Conservation (phyloP, 2,329 filamentous ascomycete species). For the Aspergillus viridinutans region DNA sequence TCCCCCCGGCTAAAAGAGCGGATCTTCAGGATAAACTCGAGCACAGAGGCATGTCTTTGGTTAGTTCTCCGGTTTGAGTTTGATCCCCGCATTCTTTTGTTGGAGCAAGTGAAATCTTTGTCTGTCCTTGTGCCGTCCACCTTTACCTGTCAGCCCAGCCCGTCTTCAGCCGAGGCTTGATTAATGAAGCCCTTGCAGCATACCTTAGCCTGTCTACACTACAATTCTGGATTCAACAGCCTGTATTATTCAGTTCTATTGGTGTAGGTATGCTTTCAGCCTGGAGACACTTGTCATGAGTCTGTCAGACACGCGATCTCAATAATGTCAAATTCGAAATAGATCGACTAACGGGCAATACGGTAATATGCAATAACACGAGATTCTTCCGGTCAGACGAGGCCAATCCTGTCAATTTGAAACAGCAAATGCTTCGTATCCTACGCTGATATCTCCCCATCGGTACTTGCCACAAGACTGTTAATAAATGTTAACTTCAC, state of each 20-base stretch:
- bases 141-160: neutral
- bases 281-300: no score
- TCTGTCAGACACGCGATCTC: neutral
- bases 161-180: neutral
- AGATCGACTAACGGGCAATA: neutral
- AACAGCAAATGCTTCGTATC: neutral
- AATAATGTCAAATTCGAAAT: neutral
- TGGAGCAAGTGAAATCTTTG: neutral
- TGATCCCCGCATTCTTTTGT: neutral
- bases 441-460: neutral
- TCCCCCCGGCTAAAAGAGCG: neutral
- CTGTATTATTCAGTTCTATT: neutral
- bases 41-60: neutral
- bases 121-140: neutral
- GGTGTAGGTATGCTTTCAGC: no score
- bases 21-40: neutral
- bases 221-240: neutral
- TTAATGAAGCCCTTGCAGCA: no score
- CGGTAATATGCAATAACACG: neutral
- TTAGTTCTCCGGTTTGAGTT: neutral
- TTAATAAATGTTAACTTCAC: neutral
- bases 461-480: neutral
- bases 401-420: neutral
- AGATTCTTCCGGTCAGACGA: neutral
- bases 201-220: neutral